Evolutionary conservation across 2,329 filamentous ascomycete species (phyloP), one percentile per base, ranked within the genome.

Genomic region (Stenocarpella maydis): DNA sequence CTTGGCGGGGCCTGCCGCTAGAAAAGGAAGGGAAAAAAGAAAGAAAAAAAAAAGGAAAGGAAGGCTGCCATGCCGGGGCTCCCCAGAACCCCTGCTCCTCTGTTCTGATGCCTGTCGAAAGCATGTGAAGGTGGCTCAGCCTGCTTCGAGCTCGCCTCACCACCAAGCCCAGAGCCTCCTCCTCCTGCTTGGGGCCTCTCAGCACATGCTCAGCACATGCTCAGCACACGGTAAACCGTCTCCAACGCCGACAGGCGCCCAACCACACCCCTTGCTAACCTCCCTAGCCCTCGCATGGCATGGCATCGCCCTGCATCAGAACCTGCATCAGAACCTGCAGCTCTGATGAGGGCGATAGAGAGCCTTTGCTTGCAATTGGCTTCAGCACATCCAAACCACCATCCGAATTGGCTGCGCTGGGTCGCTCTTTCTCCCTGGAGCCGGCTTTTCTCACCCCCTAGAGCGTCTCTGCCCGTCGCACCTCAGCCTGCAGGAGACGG

Each of bases 51-150:
- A 55, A 67, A 31, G 8, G 8, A 31, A 31, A 66, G 55, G 24
- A 41, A 55, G 58, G 64, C 64, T 41, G 47, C 47, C 28, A 53
- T 21, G 24, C 52, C 43, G 21, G 63, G 65, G 43, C 2, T 34
- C 43, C 39, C 15, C 1, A n/a, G 34, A 49, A 58, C 52, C 65
- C n/a, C n/a, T n/a, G n/a, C n/a, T n/a, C n/a, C n/a, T n/a, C 37
- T 49, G 52, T 47, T 66, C 28, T 49, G 41, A 58, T 39, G 65
- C 65, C 65, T 67, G 65, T 67, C 31, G 17, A 58, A 67, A 67
- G 65, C 65, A 67, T 67, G 65, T 67, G 65, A 67, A 67, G 28
- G 21, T 47, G 50, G 65, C 39, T 52, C 45, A 41, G 17, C 31
- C 52, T 39, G 34, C 34, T 9, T 55, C 14, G 50, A 55, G 49